A percentile compares a stretch with the other conserved stretches of the same genome.
These are phyloP conservation scores for Boletus coccyginus DNA, from an alignment of 768 basidiomycete species.

Conservation along the genomic window DNA sequence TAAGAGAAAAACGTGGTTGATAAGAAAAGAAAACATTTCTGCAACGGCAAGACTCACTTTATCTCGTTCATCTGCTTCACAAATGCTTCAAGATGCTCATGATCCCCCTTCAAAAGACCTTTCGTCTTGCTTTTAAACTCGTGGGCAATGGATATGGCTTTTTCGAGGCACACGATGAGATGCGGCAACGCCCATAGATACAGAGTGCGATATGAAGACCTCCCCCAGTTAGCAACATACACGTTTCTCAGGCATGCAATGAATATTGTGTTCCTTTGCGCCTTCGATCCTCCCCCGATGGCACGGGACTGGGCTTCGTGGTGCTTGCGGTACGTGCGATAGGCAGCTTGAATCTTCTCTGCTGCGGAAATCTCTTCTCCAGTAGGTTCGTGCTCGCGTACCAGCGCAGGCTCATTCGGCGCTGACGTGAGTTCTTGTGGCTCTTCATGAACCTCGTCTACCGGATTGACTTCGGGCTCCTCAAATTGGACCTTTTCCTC, in stretches of 20 bases:
- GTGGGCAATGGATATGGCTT: slow-evolving; percentile 21
- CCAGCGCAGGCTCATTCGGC: slow-evolving; percentile 13
- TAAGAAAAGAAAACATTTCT: no score
- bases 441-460: slow-evolving; percentile 14
- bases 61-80: no score
- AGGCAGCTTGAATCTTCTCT: no score
- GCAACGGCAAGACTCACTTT: no score
- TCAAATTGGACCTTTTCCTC: not conserved
- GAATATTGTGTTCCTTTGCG: slow-evolving; percentile 26
- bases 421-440: slow-evolving; percentile 1
- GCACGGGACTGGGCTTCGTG: not conserved
- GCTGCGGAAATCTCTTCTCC: slow-evolving; percentile 10
- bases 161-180: slow-evolving; percentile 41
- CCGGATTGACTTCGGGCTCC: not conserved
- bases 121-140: no score
- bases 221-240: slow-evolving; percentile 27
- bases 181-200: slow-evolving; percentile 18
- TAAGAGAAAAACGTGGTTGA: no score
- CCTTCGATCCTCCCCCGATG: slow-evolving; percentile 16
- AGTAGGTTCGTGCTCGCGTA: slow-evolving; percentile 20
- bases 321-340: no score
- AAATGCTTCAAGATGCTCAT: no score
- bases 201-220: slow-evolving; percentile 32
- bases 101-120: no score
- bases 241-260: slow-evolving; percentile 27